Evolutionary conservation across 306 rosid genomes (phyloP).

Genomic region (Crataegus laevigata): DNA sequence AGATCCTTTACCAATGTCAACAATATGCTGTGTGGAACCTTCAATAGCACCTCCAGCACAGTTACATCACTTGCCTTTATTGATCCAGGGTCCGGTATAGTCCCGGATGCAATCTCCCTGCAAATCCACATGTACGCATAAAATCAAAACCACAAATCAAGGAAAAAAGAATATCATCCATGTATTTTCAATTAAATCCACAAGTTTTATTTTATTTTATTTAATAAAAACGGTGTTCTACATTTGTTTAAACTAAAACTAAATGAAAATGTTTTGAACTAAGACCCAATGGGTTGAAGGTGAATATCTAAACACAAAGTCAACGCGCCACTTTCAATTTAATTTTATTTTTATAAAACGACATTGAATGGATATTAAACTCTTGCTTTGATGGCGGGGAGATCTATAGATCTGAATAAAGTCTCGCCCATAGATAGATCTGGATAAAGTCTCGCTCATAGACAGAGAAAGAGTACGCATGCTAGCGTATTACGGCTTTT

Average conservation of each 20-base stretch:
- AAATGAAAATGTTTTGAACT: too few species aligned
- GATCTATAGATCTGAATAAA: too few species aligned
- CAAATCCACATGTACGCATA: too few species aligned
- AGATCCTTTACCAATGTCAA: constrained; percentile 59
- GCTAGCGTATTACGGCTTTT: too few species aligned
- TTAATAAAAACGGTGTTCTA: too few species aligned
- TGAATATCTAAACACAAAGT: neutral
- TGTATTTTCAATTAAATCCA: too few species aligned
- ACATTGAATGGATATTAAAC: neutral
- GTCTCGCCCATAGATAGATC: too few species aligned
- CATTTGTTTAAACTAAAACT: too few species aligned
- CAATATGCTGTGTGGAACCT: constrained; percentile 58
- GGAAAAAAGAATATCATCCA: neutral
- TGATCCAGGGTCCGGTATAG: constrained; percentile 74
- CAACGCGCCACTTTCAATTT: neutral
- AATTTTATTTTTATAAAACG: neutral
- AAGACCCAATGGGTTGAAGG: neutral
- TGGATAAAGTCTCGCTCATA: too few species aligned
- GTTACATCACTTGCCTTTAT: constrained; percentile 49
- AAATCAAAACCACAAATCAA: neutral
- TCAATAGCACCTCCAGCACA: constrained; percentile 53
- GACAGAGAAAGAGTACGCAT: too few species aligned
- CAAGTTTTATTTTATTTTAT: too few species aligned
- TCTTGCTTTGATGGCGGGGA: too few species aligned
- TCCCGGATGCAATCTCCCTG: constrained; percentile 71